A percentile compares a stretch with the other conserved stretches of the same genome.
Conservation (phyloP, 1,284 basidiomycete species). For the Entoloma clypeatum region DNA sequence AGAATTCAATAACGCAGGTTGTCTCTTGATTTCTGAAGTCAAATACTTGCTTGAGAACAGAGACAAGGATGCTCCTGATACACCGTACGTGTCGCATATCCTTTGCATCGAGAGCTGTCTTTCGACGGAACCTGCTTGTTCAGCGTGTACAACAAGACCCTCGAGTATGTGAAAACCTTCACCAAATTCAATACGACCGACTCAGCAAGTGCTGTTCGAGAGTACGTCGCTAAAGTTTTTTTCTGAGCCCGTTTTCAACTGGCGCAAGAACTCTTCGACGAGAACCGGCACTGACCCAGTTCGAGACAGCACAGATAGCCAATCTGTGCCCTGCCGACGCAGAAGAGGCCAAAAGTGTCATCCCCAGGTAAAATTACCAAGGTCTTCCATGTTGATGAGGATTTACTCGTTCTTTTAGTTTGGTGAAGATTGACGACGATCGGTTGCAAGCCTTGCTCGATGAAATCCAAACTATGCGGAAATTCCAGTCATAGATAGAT, state of each 20-base stretch:
- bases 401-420: constrained; percentile 38
- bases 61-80: constrained; percentile 80
- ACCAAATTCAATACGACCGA: constrained; percentile 87
- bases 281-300: constrained; percentile 77
- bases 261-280: constrained; percentile 62
- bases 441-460: constrained; percentile 76
- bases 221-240: constrained; percentile 47
- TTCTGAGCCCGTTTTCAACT: not conserved
- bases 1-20: constrained; percentile 92
- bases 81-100: constrained; percentile 52
- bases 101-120: not conserved
- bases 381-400: not conserved
- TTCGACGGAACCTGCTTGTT: not conserved
- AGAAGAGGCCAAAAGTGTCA: constrained; percentile 88
- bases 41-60: constrained; percentile 85
- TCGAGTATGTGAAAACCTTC: constrained; percentile 89
- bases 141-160: constrained; percentile 89
- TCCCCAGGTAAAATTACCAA: constrained; percentile 64
- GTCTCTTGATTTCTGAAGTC: constrained; percentile 88
- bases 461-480: constrained; percentile 85
- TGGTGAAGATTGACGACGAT: constrained; percentile 86
- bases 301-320: constrained; percentile 90
- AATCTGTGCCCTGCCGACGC: constrained; percentile 85
- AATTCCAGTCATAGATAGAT: constrained; percentile 67
- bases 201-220: constrained; percentile 83